These are phyloP conservation scores for Beauveria australis DNA, from an alignment of 2,329 filamentous ascomycete genomes.

Conservation along the genomic window DNA sequence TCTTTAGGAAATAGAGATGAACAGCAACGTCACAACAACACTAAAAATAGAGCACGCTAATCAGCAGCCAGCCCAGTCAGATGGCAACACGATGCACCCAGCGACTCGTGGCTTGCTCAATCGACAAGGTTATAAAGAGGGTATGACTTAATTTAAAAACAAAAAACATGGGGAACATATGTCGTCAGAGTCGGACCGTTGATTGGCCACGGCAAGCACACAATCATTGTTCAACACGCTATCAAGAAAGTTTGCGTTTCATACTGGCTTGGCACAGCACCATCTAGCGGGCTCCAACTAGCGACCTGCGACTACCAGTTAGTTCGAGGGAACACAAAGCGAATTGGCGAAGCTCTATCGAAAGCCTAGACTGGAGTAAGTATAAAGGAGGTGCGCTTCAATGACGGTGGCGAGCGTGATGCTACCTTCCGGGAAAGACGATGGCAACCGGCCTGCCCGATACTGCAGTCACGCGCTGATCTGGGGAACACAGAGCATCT, in stretches of 20 bases:
- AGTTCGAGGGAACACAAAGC: neutral
- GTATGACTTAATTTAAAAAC: neutral
- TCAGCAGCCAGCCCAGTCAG: neutral
- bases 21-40: neutral
- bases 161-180: neutral
- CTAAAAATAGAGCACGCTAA: slow-evolving; percentile 4
- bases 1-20: neutral
- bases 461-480: slow-evolving; percentile 1
- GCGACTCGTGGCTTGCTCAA: neutral
- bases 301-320: slow-evolving; percentile 1
- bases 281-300: neutral
- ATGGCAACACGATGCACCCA: neutral
- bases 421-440: slow-evolving; percentile 1
- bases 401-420: neutral
- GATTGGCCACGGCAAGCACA: neutral
- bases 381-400: neutral
- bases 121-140: neutral
- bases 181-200: neutral
- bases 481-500: neutral
- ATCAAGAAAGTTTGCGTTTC: neutral
- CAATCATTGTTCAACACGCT: neutral
- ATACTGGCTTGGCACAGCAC: neutral
- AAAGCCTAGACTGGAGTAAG: neutral
- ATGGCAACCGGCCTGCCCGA: neutral
- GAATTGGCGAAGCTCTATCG: neutral